phyloP scores from a whole-genome alignment of 2,329 filamentous ascomycete genomes.

The Neofusicoccum kwambonambiense region DNA sequence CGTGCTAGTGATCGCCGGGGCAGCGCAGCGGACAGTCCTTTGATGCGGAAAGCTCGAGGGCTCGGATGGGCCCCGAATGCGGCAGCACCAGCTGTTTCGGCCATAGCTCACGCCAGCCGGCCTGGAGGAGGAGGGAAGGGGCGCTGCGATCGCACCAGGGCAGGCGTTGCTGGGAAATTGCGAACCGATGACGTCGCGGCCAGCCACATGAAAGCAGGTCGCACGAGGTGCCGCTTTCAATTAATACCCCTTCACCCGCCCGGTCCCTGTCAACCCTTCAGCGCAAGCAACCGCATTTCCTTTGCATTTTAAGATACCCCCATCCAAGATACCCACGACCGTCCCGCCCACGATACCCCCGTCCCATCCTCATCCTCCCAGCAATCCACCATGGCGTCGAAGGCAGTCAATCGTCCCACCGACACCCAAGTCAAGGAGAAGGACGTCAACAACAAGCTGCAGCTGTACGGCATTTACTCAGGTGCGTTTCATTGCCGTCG shows the following conservation, averaged over 20 bases:
- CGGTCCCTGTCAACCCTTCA: background rate
- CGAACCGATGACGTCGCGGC: constrained; percentile 8
- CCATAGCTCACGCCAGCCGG: constrained; percentile 10
- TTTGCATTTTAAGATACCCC: constrained; percentile 19
- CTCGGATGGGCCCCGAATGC: background rate
- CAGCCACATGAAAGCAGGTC: constrained; percentile 15
- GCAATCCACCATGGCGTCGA: constrained; percentile 4
- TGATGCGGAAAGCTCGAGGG: background rate
- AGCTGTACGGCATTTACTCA: constrained; percentile 84
- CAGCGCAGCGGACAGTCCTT: background rate
- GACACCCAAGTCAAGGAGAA: constrained; percentile 74
- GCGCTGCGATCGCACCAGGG: background rate
- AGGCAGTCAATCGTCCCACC: constrained; percentile 68
- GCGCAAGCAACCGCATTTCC: background rate
- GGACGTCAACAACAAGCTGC: constrained; percentile 89
- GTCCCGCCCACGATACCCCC: background rate
- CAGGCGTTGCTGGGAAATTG: constrained; percentile 11
- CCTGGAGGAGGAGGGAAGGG: constrained; percentile 1
- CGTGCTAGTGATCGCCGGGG: background rate
- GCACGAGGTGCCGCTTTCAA: background rate
- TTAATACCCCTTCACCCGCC: constrained; percentile 12
- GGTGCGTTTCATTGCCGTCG: constrained; percentile 45
- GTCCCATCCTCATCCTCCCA: background rate
- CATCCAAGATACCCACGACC: background rate
- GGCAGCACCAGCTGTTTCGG: constrained; percentile 5